Percentiles rank a stretch among this genome's conserved stretches.
phyloP scores from a whole-genome alignment of 257 asterid genomes.

The Penstemon barbatus region DNA sequence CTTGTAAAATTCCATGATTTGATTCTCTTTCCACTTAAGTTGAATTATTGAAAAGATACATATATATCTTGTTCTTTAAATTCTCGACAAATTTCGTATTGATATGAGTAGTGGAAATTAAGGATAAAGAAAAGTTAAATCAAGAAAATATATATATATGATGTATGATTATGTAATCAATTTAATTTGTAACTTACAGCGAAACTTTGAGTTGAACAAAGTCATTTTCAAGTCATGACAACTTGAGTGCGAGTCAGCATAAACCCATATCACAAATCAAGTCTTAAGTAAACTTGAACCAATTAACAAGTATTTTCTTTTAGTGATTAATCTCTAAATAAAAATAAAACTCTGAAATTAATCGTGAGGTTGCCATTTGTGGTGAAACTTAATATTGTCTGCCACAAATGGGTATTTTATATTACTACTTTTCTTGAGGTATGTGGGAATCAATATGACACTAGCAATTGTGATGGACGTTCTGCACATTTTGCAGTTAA shows the following conservation, averaged over 20 bases:
- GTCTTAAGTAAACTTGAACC: background rate
- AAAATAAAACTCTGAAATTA: constrained; percentile 1
- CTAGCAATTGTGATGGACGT: constrained; percentile 31
- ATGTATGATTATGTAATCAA: background rate
- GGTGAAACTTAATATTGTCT: constrained; percentile 53
- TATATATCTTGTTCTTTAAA: background rate
- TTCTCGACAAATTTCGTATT: background rate
- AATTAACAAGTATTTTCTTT: too few relatives aligned
- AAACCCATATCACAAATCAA: constrained; percentile 29
- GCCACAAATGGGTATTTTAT: constrained; percentile 45
- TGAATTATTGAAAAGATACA: background rate
- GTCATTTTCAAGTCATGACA: background rate
- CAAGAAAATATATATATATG: background rate
- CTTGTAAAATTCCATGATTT: constrained; percentile 8
- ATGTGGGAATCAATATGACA: constrained; percentile 60
- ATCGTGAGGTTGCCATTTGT: constrained; percentile 32
- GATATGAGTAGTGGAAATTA: background rate
- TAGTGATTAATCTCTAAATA: too few relatives aligned
- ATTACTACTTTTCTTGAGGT: constrained; percentile 25
- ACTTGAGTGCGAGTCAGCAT: constrained; percentile 27
- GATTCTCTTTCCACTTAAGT: constrained; percentile 25
- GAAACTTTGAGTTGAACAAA: constrained; percentile 17
- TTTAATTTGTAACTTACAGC: background rate
- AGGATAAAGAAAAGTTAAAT: background rate
- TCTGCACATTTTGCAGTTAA: constrained; percentile 24